A percentile compares a stretch with the other conserved stretches of the same genome.
These are phyloP conservation scores for Boechera retrofracta DNA, from an alignment of 345 rosid species.

Conservation along the genomic window DNA sequence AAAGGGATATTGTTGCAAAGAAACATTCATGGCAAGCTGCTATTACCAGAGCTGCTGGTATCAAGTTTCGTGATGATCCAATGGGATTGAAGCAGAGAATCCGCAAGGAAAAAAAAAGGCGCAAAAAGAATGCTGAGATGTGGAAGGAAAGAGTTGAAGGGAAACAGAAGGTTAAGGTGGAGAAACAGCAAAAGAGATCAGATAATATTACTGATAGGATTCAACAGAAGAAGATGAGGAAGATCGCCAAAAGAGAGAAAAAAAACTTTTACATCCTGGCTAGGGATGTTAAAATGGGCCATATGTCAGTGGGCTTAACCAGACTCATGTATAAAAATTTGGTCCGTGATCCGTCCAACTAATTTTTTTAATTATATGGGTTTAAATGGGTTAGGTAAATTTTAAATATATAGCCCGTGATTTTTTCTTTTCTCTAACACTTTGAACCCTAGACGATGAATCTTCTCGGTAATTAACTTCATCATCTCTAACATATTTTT, in stretches of 20 bases:
- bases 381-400: no score
- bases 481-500: no score
- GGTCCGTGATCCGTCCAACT: no score
- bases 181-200: conserved; percentile 69
- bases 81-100: conserved; percentile 62
- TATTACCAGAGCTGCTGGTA: conserved; percentile 63
- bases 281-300: neutral
- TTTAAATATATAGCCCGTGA: no score
- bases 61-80: conserved; percentile 29
- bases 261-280: conserved; percentile 64
- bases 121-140: conserved; percentile 63
- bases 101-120: conserved; percentile 60
- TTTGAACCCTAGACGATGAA: no score
- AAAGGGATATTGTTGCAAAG: conserved; percentile 55
- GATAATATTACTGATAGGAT: conserved; percentile 60
- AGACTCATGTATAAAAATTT: no score
- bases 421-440: no score
- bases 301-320: no score
- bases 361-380: no score
- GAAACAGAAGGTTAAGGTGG: conserved; percentile 56
- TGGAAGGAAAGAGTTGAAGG: conserved; percentile 71
- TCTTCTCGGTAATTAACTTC: no score
- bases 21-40: conserved; percentile 67
- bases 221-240: conserved; percentile 63
- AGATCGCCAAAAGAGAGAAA: conserved; percentile 73